These are phyloP conservation scores for Ophioceras dolichostomum DNA, from an alignment of 2,329 filamentous ascomycete species.

Conservation along the genomic window DNA sequence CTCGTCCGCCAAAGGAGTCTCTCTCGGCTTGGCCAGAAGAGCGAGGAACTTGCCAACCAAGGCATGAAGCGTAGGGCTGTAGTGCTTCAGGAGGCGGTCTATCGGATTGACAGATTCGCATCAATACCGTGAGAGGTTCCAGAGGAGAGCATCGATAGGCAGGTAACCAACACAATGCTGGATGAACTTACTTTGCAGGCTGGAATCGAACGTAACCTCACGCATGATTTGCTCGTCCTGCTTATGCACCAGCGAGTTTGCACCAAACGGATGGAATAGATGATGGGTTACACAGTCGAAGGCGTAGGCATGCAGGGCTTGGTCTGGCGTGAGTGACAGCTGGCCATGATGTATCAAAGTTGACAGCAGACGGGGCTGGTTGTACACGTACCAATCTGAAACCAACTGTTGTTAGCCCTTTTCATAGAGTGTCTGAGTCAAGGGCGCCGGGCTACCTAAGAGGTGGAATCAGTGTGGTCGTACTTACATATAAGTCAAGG, in stretches of 20 bases:
- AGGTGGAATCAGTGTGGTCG: no score
- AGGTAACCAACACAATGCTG: not conserved
- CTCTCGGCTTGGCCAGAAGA: conserved; percentile 36
- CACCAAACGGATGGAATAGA: conserved; percentile 55
- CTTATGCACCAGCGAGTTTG: conserved; percentile 40
- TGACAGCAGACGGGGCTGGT: no score
- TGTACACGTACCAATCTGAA: not conserved
- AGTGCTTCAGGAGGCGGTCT: conserved; percentile 49
- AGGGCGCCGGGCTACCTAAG: no score
- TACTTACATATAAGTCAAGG: conserved; percentile 50
- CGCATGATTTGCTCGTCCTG: conserved; percentile 55
- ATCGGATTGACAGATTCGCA: not conserved
- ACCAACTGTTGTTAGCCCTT: no score
- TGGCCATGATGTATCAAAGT: no score
- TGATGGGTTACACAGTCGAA: conserved; percentile 59
- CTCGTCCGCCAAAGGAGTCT: conserved; percentile 44
- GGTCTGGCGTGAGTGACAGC: no score
- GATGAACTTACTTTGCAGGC: conserved; percentile 45
- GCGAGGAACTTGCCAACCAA: conserved; percentile 29
- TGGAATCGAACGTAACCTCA: conserved; percentile 55
- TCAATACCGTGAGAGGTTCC: no score
- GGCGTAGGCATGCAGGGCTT: conserved; percentile 50
- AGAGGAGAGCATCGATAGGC: conserved; percentile 3
- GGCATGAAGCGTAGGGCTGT: conserved; percentile 38
- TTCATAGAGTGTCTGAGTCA: no score